Conservation (phyloP, 371 early-diverging fungal species). For the Astathelohania contejeani region DNA sequence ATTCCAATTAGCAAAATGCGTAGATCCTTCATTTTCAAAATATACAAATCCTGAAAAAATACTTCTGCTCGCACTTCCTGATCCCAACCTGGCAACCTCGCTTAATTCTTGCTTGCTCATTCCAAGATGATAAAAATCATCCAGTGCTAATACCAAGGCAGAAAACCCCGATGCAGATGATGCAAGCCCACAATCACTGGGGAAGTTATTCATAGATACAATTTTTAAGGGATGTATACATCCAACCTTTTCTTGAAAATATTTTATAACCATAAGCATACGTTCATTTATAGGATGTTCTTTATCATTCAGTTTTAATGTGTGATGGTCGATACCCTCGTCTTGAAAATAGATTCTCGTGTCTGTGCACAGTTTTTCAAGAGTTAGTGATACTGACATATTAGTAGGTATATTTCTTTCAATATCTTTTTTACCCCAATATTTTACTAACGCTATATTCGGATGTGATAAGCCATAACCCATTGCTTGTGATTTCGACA, state of each 20-base stretch:
- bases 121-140: constrained; percentile 56
- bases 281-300: constrained; percentile 1
- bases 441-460: constrained; percentile 95
- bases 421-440: constrained; percentile 80
- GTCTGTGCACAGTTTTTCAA: constrained; percentile 77
- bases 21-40: constrained; percentile 61
- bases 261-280: constrained; percentile 6
- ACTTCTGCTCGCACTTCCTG: constrained; percentile 85
- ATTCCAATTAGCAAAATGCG: constrained; percentile 75
- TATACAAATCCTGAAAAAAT: constrained; percentile 86
- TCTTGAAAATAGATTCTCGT: constrained; percentile 57
- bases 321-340: constrained; percentile 2
- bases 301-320: constrained; percentile 4
- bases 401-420: constrained; percentile 76
- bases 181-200: constrained; percentile 96
- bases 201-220: constrained; percentile 67
- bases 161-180: constrained; percentile 90
- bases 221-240: too few relatives aligned
- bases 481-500: too few relatives aligned
- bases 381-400: constrained; percentile 77
- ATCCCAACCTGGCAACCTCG: constrained; percentile 75
- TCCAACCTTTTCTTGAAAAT: constrained; percentile 11
- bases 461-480: constrained; percentile 70
- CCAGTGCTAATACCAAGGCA: constrained; percentile 67
- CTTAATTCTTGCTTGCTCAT: constrained; percentile 57